Base-by-base conservation (phyloP, 176 grass and related monocot genomes). In the Triticum timopheevii region DNA sequence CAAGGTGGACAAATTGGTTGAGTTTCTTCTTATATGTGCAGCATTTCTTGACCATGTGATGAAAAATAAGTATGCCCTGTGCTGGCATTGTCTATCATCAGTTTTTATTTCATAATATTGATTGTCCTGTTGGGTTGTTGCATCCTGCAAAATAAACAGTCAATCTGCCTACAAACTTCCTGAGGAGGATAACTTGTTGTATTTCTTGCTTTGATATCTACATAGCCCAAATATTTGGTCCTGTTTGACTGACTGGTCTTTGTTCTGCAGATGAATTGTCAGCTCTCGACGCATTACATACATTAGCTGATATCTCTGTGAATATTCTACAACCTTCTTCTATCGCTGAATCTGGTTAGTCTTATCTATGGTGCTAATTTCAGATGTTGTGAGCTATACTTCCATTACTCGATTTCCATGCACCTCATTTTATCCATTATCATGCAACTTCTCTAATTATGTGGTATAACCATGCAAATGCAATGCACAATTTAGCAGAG, bases 291-390 rank as follows among this genome's bases (percentile, higher is more conserved):
- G 97, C 97, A 39, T 84, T 99, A 70, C 90, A 96, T 84, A 99
- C 94, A 23, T 90, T 99, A 78, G 97, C 97, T 45, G 94, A 99
- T 93, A 73, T 98, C 38, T 94, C 97, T 73, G 90, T 96, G 49
- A 98, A 98, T 87, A 98, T 98, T 83, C 89, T 98, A 82, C 92
- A 89, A 3, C 97, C 97, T 80, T 81, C 88, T 64, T 89, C 90
- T 65, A 76, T 86, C 49, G 85, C 87, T 85, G 94, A 99, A 88
- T 96, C 94, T 65, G 97, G 97, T 99, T 86, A 91, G 90, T 86
- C 65, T 86, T 82, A 49, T 82, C 52, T 36, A 61, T 39, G 35
- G 33, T 68, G 59, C 49, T 77, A 65, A 33, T 72, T 80, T 73
- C 76, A 71, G 22, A 36, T 38, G 6, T 65, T 40, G 28, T 11